Evolutionary conservation across 140 eudicot species (phyloP), one percentile per base, ranked within the genome.

Genomic region (Erigeron philadelphicus): DNA sequence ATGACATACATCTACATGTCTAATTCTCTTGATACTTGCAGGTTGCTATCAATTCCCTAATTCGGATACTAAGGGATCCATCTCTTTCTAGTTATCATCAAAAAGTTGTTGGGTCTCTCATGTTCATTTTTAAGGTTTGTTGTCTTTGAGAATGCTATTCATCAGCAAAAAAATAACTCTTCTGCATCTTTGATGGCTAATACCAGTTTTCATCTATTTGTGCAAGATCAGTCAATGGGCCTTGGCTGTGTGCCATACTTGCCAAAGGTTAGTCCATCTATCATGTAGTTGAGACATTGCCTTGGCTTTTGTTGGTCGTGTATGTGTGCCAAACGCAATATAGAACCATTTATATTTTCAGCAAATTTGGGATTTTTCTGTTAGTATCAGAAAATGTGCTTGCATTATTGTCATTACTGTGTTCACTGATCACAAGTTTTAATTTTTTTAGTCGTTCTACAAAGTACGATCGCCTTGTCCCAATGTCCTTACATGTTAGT

Each of bases 1-100:
- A 66, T 15, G 66, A 31, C 12, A 68, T 61, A 56, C 45, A n/a
- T 66, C 65, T 61, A 56, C 45, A n/a, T 66, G 68, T 42, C 66
- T 80, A 53, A 72, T 71, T 44, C 41, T 17, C 57, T 60, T 58
- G 43, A 66, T 80, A 63, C 66, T 76, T 76, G 50, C 86, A 93
- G 98, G 96, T 93, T 80, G 98, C 96, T 40, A 89, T 93, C 69
- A 89, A 84, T 77, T 93, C 93, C 42, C 87, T 93, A 25, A 82
- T 93, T 90, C 95, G 94, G 80, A 90, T 93, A 84, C 89, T 93
- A 78, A 83, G 95, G 82, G 98, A 93, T 74, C 96, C 98, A 69
- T 89, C 96, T 18, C 90, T 89, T 75, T 89, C 90, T 80, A 93
- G 96, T 78, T 87, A 93, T 83, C 98, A 93, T 75, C 93, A 84